Percentiles rank a stretch among this genome's conserved stretches.
phyloP scores from a whole-genome alignment of 2,329 filamentous ascomycete species.

The Ilyonectria robusta region DNA sequence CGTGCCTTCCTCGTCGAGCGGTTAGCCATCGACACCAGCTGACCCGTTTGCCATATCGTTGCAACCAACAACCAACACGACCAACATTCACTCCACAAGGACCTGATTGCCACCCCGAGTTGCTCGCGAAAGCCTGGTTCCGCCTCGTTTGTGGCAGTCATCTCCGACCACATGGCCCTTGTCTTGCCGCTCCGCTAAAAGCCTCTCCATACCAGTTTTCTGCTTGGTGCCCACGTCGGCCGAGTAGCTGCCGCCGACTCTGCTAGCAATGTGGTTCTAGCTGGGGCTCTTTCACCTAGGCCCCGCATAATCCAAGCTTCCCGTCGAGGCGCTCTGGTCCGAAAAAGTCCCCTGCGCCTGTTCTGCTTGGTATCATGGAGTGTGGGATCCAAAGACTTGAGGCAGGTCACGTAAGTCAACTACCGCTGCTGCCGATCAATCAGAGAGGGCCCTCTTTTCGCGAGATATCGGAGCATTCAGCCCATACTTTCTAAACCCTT shows the following conservation, averaged over 20 bases:
- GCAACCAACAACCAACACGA: background rate
- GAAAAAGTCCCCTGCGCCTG: constrained; percentile 3
- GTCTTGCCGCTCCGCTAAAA: constrained; percentile 13
- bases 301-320: constrained; percentile 19
- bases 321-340: constrained; percentile 18
- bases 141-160: constrained; percentile 18
- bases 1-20: constrained; percentile 4
- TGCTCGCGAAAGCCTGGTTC: constrained; percentile 13
- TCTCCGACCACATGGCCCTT: constrained; percentile 5
- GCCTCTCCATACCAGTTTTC: constrained; percentile 1
- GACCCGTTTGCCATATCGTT: background rate
- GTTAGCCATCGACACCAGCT: background rate
- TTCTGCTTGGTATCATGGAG: constrained; percentile 17
- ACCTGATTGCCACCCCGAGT: background rate
- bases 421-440: constrained; percentile 25
- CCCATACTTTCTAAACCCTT: constrained; percentile 5
- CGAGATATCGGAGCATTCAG: constrained; percentile 8
- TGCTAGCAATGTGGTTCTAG: constrained; percentile 6
- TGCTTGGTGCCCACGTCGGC: constrained; percentile 13
- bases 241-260: background rate
- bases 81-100: background rate
- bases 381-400: constrained; percentile 18
- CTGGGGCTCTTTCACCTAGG: constrained; percentile 16
- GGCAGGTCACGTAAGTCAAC: constrained; percentile 8
- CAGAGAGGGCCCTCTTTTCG: constrained; percentile 11